Evolutionary conservation across 1,284 basidiomycete genomes (phyloP).

Genomic region (Pseudozyma tsukubaensis): DNA sequence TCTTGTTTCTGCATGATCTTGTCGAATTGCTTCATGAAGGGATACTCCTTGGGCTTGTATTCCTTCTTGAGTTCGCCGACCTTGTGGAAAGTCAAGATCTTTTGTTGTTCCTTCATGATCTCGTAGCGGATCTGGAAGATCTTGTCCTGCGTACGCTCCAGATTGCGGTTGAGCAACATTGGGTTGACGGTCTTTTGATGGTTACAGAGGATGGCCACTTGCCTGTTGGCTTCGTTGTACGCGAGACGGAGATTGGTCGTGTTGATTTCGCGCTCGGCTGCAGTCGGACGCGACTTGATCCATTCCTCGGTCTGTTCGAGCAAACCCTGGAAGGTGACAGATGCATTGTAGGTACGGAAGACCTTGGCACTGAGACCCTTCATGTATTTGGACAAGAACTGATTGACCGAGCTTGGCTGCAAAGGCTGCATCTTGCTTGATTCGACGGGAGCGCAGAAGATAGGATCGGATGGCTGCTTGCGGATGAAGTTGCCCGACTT

Average conservation of each 20-base stretch:
- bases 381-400: slow-evolving; percentile 66
- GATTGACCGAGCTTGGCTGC: slow-evolving; percentile 62
- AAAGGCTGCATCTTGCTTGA: slow-evolving; percentile 56
- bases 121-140: slow-evolving; percentile 65
- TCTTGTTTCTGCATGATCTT: slow-evolving; percentile 83
- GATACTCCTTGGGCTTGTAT: slow-evolving; percentile 73
- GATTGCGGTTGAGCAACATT: slow-evolving; percentile 52
- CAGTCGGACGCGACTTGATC: slow-evolving; percentile 56
- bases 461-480: slow-evolving; percentile 85
- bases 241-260: slow-evolving; percentile 62
- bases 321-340: slow-evolving; percentile 67
- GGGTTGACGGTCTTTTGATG: slow-evolving; percentile 69
- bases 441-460: slow-evolving; percentile 76
- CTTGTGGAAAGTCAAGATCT: slow-evolving; percentile 72
- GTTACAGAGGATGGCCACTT: slow-evolving; percentile 68
- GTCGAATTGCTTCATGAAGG: slow-evolving; percentile 72
- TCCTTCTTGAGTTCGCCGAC: slow-evolving; percentile 73
- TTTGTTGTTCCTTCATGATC: slow-evolving; percentile 67
- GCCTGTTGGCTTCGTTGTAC: slow-evolving; percentile 67
- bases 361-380: slow-evolving; percentile 67
- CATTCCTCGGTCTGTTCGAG: slow-evolving; percentile 66
- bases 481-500: slow-evolving; percentile 77
- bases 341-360: slow-evolving; percentile 69
- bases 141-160: slow-evolving; percentile 58
- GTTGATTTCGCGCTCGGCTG: slow-evolving; percentile 62